Evolutionary conservation across 78 protist species (phyloP).

Genomic region (Guillardia theta): DNA sequence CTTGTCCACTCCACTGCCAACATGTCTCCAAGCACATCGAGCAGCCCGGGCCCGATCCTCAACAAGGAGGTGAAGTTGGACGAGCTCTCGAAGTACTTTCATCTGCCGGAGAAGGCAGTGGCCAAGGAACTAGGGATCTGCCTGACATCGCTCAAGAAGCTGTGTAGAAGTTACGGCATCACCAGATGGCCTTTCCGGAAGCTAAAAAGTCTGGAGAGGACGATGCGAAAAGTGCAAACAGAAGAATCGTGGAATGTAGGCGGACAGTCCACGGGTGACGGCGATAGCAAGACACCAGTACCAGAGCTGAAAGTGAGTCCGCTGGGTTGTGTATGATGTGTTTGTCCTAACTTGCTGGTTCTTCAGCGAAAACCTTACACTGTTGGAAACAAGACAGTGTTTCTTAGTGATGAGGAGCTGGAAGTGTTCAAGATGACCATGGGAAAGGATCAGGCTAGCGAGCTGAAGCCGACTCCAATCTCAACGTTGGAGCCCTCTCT

Average conservation of each 20-base stretch:
- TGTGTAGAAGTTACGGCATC: conserved; percentile 22
- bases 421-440: conserved; percentile 35
- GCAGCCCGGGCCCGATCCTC: not conserved
- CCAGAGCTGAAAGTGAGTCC: not conserved
- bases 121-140: conserved; percentile 19
- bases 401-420: not conserved
- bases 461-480: not conserved
- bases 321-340: not conserved
- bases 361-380: conserved; percentile 6
- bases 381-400: not conserved
- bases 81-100: conserved; percentile 17
- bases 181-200: conserved; percentile 39
- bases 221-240: not conserved
- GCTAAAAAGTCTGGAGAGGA: conserved; percentile 16
- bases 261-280: not conserved
- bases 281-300: not conserved
- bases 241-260: not conserved
- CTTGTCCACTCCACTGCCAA: not conserved
- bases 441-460: not conserved
- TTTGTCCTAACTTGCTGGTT: not conserved
- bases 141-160: conserved; percentile 6
- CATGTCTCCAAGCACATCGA: not conserved
- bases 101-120: conserved; percentile 34
- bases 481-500: not conserved
- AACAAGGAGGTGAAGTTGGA: conserved; percentile 29